These are phyloP conservation scores for Thyridium curvatum DNA, from an alignment of 2,329 filamentous ascomycete species.

Conservation along the genomic window DNA sequence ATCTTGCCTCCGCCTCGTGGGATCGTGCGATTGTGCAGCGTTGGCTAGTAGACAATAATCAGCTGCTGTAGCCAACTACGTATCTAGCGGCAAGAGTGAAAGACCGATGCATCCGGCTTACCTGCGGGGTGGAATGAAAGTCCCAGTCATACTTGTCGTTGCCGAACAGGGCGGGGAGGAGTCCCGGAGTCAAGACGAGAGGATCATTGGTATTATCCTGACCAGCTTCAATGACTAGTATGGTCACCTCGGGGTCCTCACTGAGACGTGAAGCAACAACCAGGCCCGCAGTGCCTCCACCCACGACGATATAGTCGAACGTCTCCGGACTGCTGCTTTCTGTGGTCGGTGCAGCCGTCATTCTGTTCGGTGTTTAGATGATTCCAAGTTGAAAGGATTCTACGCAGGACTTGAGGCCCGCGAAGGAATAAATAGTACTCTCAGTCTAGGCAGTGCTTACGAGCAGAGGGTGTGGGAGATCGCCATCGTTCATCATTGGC, in stretches of 20 bases:
- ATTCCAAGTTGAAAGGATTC: no score
- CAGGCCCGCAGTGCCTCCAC: conserved; percentile 43
- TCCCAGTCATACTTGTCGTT: conserved; percentile 34
- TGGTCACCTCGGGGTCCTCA: conserved; percentile 24
- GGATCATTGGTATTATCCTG: conserved; percentile 23
- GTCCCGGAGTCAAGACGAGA: conserved; percentile 27
- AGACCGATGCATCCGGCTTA: no score
- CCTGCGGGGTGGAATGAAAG: conserved; percentile 26
- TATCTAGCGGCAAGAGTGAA: no score
- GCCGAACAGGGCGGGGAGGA: conserved; percentile 22
- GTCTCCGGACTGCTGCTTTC: no score
- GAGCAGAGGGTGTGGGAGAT: no score
- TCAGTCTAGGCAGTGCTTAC: no score
- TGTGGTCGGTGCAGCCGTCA: no score
- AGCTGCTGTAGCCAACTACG: no score
- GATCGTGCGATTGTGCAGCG: conserved; percentile 20
- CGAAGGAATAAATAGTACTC: no score
- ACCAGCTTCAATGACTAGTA: conserved; percentile 34
- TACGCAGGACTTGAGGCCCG: no score
- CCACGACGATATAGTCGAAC: conserved; percentile 43
- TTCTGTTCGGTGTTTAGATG: no score
- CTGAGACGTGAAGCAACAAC: conserved; percentile 36
- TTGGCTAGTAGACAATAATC: conserved; percentile 6
- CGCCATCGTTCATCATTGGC: no score
- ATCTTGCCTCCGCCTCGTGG: conserved; percentile 29